Conservation (phyloP, 2,329 filamentous ascomycete genomes). For the Fusarium camptoceras region DNA sequence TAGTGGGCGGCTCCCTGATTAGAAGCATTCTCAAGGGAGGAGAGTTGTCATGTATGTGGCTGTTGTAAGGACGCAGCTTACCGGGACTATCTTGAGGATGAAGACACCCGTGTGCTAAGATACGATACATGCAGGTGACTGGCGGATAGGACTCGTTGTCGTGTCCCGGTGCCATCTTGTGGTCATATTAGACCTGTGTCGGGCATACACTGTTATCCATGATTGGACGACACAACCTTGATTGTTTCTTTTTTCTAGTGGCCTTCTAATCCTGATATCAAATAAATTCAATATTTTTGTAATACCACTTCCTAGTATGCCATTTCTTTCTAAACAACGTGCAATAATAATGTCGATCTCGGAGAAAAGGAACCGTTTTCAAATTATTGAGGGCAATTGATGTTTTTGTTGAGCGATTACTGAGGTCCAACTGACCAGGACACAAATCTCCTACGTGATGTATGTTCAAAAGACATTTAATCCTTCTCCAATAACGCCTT, state of each 20-base stretch:
- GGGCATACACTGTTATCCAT: constrained; percentile 46
- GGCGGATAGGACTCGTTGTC: constrained; percentile 24
- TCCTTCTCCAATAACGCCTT: neutral
- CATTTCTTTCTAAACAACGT: neutral
- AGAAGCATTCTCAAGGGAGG: constrained; percentile 35
- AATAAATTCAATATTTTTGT: constrained; percentile 57
- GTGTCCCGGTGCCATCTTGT: constrained; percentile 29
- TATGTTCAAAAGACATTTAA: neutral
- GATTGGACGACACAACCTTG: constrained; percentile 48
- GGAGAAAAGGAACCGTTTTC: neutral
- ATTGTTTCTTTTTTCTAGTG: constrained; percentile 65
- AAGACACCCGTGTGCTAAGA: constrained; percentile 38
- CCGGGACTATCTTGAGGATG: constrained; percentile 37
- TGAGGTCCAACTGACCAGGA: neutral
- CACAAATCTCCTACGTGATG: neutral
- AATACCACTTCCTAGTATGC: constrained; percentile 3
- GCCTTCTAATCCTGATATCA: constrained; percentile 74
- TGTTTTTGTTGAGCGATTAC: neutral
- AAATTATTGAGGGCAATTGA: neutral
- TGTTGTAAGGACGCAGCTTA: constrained; percentile 39
- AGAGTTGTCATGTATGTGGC: constrained; percentile 31
- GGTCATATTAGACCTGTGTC: constrained; percentile 40
- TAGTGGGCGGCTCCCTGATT: constrained; percentile 31
- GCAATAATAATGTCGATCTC: neutral
- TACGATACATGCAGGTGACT: constrained; percentile 38